These are phyloP conservation scores for Rugosomyces carneus DNA, from an alignment of 1,284 basidiomycete genomes.

Conservation along the genomic window DNA sequence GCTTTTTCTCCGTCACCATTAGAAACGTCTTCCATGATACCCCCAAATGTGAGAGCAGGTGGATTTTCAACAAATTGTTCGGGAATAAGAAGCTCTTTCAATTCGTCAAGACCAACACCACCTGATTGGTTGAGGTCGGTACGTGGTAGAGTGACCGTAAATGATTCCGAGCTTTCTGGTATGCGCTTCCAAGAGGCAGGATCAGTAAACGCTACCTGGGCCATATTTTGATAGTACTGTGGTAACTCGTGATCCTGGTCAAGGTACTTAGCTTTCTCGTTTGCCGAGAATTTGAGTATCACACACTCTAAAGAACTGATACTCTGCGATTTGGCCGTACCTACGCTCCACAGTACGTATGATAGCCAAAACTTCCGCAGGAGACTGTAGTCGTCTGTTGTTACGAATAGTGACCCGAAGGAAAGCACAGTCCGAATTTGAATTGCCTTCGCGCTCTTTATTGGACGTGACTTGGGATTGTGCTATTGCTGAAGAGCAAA, in stretches of 20 bases:
- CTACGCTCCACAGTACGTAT: conserved; percentile 48
- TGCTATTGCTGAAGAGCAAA: conserved; percentile 1
- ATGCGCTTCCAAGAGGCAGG: conserved; percentile 32
- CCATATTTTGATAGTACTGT: conserved; percentile 33
- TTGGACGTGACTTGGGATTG: not conserved
- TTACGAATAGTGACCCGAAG: conserved; percentile 26
- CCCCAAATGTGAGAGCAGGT: conserved; percentile 5
- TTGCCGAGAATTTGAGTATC: conserved; percentile 9
- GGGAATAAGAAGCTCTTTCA: conserved; percentile 21
- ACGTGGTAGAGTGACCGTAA: conserved; percentile 22
- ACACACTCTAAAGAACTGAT: conserved; percentile 40
- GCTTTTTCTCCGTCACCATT: conserved; percentile 8
- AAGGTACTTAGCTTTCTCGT: not conserved
- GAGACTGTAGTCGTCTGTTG: conserved; percentile 30
- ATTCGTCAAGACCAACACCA: conserved; percentile 29
- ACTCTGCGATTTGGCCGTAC: conserved; percentile 48
- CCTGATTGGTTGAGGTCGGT: conserved; percentile 19
- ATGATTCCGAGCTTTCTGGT: conserved; percentile 19
- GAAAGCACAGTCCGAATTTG: conserved; percentile 20
- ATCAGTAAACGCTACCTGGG: conserved; percentile 40
- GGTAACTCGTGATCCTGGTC: conserved; percentile 42
- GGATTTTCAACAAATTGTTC: conserved; percentile 13
- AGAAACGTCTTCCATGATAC: conserved; percentile 12
- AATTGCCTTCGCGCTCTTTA: not conserved
- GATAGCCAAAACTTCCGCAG: conserved; percentile 44